Base-by-base conservation (phyloP, 225 moss, liverwort and hornwort species). In the Pseudoscleropodium purum region DNA sequence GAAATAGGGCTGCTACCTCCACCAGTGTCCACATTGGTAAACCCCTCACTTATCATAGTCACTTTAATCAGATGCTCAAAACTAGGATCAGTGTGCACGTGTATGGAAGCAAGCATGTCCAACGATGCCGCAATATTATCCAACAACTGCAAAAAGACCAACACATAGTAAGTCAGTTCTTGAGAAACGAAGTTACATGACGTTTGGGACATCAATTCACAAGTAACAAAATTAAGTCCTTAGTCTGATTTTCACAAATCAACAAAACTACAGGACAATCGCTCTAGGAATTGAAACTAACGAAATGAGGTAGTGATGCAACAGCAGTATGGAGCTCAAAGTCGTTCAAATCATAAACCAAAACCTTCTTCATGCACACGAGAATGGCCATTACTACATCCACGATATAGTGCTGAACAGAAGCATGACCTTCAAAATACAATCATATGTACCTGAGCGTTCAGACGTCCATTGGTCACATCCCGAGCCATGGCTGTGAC, bases 401-500 rank as follows among this genome's bases (percentile, higher is more conserved):
- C 66, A 76, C 21, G 62, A 86, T 49, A 79, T 16, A 47, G 49
- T 63, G 62, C 75, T 69, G 75, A 61, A 87, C 60, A 37, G 17
- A 74, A 75, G 74, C 47, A 67, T 31, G n/a, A 80, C 63, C 75
- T 61, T 37, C 14, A 67, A 34, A 86, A 67, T 47, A 86, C 74
- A 82, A 74, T 57, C 66, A 88, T 51, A 37, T 49, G 88, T 95
- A 99, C 97, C 99, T 88, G 89, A 75, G 95, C 93, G 93, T 97
- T 96, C 43, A 99, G 94, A 88, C 95, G 93, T 69, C 96, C 97
- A 93, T 92, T 97, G 39, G 95, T 97, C 72, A 99, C 96, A 91
- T 97, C 99, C 82, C 99, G 95, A 87, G 95, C 91, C 99, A 99
- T 97, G 61, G 99, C 97, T 66, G 97, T 96, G 80, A 92, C 91